A percentile compares a stretch with the other conserved stretches of the same genome.
Evolutionary conservation across 2,329 filamentous ascomycete species (phyloP).

Genomic region (Fulvia fulva): DNA sequence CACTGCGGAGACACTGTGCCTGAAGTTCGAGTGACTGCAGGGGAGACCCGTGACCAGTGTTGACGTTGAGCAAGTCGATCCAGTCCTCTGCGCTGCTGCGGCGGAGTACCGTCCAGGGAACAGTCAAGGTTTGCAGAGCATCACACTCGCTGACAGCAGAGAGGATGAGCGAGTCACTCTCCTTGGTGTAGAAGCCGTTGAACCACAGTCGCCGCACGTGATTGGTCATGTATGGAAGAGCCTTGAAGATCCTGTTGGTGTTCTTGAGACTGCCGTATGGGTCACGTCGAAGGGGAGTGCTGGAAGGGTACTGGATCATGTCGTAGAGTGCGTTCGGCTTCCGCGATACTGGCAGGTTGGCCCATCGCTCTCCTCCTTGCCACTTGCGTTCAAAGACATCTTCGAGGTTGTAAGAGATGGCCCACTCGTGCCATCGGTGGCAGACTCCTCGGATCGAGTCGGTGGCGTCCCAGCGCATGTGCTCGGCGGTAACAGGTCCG

Average conservation of each 20-base stretch:
- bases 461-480: constrained; percentile 51
- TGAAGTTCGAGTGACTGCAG: constrained; percentile 51
- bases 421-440: constrained; percentile 52
- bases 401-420: constrained; percentile 48
- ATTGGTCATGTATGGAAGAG: constrained; percentile 44
- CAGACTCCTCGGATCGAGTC: constrained; percentile 48
- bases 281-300: constrained; percentile 50
- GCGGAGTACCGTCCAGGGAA: constrained; percentile 52
- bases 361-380: constrained; percentile 52
- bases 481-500: constrained; percentile 49
- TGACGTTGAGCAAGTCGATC: constrained; percentile 45
- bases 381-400: constrained; percentile 51
- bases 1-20: constrained; percentile 46
- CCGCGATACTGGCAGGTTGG: constrained; percentile 44
- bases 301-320: constrained; percentile 44
- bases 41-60: constrained; percentile 36
- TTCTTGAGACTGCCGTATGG: constrained; percentile 48
- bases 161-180: constrained; percentile 50
- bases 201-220: constrained; percentile 54
- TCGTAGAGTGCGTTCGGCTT: constrained; percentile 45
- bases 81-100: constrained; percentile 48
- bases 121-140: constrained; percentile 46
- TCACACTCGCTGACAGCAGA: constrained; percentile 46
- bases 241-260: constrained; percentile 45
- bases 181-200: constrained; percentile 51